A percentile compares a stretch with the other conserved stretches of the same genome.
phyloP scores from a whole-genome alignment of 1,284 basidiomycete genomes.

The Puccinia novopanici region DNA sequence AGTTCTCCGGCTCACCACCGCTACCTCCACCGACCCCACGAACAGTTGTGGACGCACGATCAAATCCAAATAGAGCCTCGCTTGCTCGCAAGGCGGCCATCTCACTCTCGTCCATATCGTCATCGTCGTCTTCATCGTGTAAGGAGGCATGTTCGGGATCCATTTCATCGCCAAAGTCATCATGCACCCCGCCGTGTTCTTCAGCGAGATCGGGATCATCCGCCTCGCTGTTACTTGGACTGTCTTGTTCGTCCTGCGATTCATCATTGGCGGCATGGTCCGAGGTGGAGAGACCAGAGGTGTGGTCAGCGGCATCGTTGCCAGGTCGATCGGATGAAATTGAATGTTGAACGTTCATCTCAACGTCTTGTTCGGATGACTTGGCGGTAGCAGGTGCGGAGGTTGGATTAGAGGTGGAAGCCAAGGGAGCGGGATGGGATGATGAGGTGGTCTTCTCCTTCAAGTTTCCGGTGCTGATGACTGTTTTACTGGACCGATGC shows the following conservation, averaged over 20 bases:
- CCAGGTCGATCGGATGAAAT: constrained; percentile 34
- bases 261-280: constrained; percentile 39
- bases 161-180: constrained; percentile 47
- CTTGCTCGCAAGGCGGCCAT: constrained; percentile 46
- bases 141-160: constrained; percentile 48
- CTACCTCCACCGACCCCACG: constrained; percentile 32
- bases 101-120: constrained; percentile 51
- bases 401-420: constrained; percentile 38
- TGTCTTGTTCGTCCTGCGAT: constrained; percentile 45
- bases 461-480: neutral
- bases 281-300: constrained; percentile 19
- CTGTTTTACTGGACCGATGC: constrained; percentile 26
- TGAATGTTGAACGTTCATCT: constrained; percentile 38
- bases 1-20: constrained; percentile 49
- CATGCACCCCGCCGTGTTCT: constrained; percentile 32
- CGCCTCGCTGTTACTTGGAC: constrained; percentile 28
- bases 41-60: constrained; percentile 48
- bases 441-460: constrained; percentile 40
- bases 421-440: constrained; percentile 24
- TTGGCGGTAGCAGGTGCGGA: constrained; percentile 27
- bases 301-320: constrained; percentile 17
- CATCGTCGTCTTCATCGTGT: constrained; percentile 50
- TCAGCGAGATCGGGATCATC: constrained; percentile 44
- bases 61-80: constrained; percentile 49
- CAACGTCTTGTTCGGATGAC: constrained; percentile 41